A percentile compares a stretch with the other conserved stretches of the same genome.
Evolutionary conservation across 139 green algal genomes (phyloP).

Genomic region (Pycnococcus provasolii): DNA sequence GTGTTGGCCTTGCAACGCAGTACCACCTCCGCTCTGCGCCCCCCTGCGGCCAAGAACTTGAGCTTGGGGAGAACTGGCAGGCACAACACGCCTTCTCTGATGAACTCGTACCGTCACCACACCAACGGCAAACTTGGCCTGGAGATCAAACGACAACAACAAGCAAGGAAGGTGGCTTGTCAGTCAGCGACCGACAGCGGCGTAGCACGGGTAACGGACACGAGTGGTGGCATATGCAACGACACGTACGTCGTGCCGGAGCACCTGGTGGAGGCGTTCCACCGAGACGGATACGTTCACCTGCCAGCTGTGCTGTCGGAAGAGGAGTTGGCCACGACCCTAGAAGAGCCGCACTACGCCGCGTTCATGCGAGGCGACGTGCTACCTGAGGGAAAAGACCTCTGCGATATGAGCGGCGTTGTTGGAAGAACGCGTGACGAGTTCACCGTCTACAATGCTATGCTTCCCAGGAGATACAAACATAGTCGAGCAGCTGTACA

Average conservation of each 20-base stretch:
- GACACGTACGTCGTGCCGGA: neutral
- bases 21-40: too few relatives aligned
- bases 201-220: too few relatives aligned
- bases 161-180: too few relatives aligned
- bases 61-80: too few relatives aligned
- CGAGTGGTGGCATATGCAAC: neutral
- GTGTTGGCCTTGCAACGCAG: too few relatives aligned
- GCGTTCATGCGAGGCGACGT: slow-evolving; percentile 40
- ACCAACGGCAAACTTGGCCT: too few relatives aligned
- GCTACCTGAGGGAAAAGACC: slow-evolving; percentile 41
- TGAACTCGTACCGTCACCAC: too few relatives aligned
- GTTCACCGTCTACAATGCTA: slow-evolving; percentile 57
- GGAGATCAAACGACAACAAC: too few relatives aligned
- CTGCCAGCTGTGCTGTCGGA: slow-evolving; percentile 11
- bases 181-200: too few relatives aligned
- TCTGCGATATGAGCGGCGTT: slow-evolving; percentile 46
- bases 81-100: too few relatives aligned
- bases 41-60: too few relatives aligned
- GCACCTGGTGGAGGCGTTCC: neutral
- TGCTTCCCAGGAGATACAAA: slow-evolving; percentile 50
- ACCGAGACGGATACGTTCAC: slow-evolving; percentile 11
- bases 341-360: slow-evolving; percentile 37
- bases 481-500: slow-evolving; percentile 47
- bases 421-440: slow-evolving; percentile 31
- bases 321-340: slow-evolving; percentile 20